phyloP scores from a whole-genome alignment of 2,329 filamentous ascomycete species.

The Coniochaeta sp. region DNA sequence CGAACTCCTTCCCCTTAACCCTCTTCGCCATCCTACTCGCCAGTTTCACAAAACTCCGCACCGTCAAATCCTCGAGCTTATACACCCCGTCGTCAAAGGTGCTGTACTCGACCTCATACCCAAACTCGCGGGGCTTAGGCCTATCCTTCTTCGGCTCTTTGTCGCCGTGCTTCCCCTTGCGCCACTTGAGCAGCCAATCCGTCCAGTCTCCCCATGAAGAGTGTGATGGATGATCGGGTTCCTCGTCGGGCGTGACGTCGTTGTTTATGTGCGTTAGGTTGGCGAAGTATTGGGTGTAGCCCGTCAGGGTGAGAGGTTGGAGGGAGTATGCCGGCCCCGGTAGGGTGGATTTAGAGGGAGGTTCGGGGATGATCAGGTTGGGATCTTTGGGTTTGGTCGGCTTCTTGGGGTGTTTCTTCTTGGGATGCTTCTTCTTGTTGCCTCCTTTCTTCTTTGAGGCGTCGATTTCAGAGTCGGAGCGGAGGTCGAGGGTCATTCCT shows the following conservation, averaged over 20 bases:
- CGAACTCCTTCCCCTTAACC: conserved; percentile 14
- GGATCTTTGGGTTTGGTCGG: conserved; percentile 47
- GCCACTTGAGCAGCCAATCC: conserved; percentile 42
- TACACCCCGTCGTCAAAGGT: conserved; percentile 73
- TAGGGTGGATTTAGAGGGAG: conserved; percentile 63
- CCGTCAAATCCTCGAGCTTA: conserved; percentile 73
- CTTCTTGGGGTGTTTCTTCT: conserved; percentile 26
- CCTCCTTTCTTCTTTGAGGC: conserved; percentile 9
- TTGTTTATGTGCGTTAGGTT: conserved; percentile 91
- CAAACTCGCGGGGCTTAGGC: conserved; percentile 57
- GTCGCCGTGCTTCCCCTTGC: conserved; percentile 54
- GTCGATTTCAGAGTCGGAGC: conserved; percentile 12
- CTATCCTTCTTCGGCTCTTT: conserved; percentile 47
- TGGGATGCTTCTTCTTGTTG: too few species aligned
- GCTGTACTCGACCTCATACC: conserved; percentile 78
- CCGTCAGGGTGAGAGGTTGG: conserved; percentile 70
- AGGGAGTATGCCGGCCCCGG: conserved; percentile 88
- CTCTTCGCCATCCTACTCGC: conserved; percentile 68
- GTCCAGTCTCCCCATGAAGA: conserved; percentile 7
- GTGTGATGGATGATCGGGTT: too few species aligned
- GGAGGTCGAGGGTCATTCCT: conserved; percentile 19
- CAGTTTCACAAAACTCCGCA: conserved; percentile 71
- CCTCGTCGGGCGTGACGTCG: conserved; percentile 38
- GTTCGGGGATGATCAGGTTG: conserved; percentile 58
- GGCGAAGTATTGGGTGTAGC: conserved; percentile 87